Evolutionary conservation across 2,329 filamentous ascomycete species (phyloP).

Genomic region (Phyllachora maydis): DNA sequence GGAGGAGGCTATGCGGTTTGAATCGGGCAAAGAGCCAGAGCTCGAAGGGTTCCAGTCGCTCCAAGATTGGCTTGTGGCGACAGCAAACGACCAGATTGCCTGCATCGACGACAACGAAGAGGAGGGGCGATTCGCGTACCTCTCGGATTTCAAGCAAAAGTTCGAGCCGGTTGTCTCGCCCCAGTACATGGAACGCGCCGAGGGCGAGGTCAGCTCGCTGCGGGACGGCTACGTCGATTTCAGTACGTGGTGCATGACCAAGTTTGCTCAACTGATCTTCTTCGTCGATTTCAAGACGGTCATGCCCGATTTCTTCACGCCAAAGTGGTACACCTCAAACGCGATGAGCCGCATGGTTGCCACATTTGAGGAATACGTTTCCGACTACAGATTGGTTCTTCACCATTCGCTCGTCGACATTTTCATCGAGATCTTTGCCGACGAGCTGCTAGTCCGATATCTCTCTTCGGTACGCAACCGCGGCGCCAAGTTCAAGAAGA

Average conservation of each 20-base stretch:
- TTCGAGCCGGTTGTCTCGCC: conserved; percentile 65
- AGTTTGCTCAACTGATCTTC: conserved; percentile 78
- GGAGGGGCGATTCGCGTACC: conserved; percentile 54
- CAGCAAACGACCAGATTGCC: conserved; percentile 95
- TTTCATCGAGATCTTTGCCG: conserved; percentile 79
- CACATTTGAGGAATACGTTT: conserved; percentile 87
- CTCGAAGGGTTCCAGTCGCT: conserved; percentile 55
- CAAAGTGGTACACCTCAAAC: conserved; percentile 68
- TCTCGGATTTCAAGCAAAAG: conserved; percentile 69
- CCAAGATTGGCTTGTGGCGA: conserved; percentile 90
- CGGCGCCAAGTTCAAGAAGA: conserved; percentile 67
- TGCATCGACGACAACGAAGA: conserved; percentile 88
- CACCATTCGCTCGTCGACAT: conserved; percentile 80
- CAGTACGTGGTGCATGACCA: conserved; percentile 76
- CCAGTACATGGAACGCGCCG: conserved; percentile 57
- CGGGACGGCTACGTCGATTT: conserved; percentile 90
- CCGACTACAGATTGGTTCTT: conserved; percentile 67
- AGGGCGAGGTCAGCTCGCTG: conserved; percentile 51
- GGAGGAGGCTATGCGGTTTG: conserved; percentile 61
- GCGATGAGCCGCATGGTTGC: conserved; percentile 86
- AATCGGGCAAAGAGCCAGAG: conserved; percentile 28
- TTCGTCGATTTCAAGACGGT: conserved; percentile 71
- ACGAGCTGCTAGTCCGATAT: conserved; percentile 77
- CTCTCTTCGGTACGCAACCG: conserved; percentile 73
- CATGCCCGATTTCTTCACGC: conserved; percentile 77